Evolutionary conservation across 306 rosid genomes (phyloP), one percentile per base, ranked within the genome.

Genomic region (Ochetophila trinervis): DNA sequence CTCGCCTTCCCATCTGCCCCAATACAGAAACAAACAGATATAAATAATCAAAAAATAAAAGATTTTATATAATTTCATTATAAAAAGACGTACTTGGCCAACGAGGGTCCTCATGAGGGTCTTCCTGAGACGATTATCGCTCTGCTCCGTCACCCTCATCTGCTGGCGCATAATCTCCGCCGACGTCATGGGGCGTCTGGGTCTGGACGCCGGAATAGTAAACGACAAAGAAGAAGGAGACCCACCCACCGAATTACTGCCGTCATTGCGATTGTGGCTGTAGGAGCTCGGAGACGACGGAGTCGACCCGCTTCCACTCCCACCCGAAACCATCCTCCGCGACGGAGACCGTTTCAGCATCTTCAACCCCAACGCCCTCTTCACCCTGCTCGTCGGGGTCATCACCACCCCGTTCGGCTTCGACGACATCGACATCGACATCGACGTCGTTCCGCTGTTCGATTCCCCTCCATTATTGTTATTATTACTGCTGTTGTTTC

Each of bases 81-180:
- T n/a, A n/a, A n/a, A 24, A 10, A 52, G 4, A 77, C 87, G 30
- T 87, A 93, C 99, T 78, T 90, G 97, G 83, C 99, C 99, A n/a
- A 90, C 87, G 5, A 93, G 86, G 45, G 90, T 86, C 70, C 99
- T 84, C 85, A 76, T 86, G 58, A 93, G 80, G 18, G 95, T 88
- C 81, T 90, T 93, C 66, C 99, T 69, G 0, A 93, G 70, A 40
- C 97, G 87, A 59, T 77, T 80, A 68, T 93, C 97, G 50, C 91
- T 88, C 67, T 85, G 95, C 78, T 93, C 99, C 5, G 96, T 83
- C 36, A 93, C 96, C 65, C 71, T 82, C 99, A 93, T 93, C 52
- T 93, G 97, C 22, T 90, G 97, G 67, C 97, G 84, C 99, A 93
- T 90, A 74, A 93, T 93, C 87, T 93, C 99, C 0, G 99, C 99